These are phyloP conservation scores for Fusarium illudens DNA, from an alignment of 2,329 filamentous ascomycete genomes.

Conservation along the genomic window DNA sequence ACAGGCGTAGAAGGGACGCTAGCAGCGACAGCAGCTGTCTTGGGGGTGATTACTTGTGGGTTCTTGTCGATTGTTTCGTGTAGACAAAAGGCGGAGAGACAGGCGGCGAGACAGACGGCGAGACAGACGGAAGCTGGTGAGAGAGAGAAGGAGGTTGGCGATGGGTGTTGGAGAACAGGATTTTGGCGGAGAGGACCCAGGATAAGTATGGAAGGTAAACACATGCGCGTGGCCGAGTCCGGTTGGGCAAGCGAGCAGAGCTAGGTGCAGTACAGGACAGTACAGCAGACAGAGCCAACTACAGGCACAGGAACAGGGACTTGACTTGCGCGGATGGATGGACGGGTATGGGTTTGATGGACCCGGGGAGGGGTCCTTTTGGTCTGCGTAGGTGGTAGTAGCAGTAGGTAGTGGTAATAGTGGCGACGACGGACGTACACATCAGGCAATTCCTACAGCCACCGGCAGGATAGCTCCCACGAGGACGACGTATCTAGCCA, in stretches of 20 bases:
- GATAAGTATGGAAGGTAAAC: constrained; percentile 15
- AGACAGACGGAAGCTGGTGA: neutral
- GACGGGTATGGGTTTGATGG: constrained; percentile 21
- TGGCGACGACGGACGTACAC: constrained; percentile 19
- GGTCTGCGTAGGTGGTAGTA: neutral
- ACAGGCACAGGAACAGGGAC: neutral
- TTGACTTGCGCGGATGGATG: neutral
- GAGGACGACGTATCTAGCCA: neutral
- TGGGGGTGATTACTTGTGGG: constrained; percentile 4
- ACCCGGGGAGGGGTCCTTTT: constrained; percentile 16
- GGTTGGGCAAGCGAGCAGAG: constrained; percentile 25
- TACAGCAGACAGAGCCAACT: neutral
- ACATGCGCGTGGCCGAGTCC: constrained; percentile 35
- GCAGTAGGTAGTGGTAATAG: constrained; percentile 7
- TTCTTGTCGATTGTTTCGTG: constrained; percentile 7
- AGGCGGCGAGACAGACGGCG: neutral
- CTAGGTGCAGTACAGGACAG: neutral
- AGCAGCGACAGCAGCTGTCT: constrained; percentile 8
- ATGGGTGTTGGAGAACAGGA: neutral
- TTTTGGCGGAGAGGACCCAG: constrained; percentile 9
- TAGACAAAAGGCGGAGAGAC: neutral
- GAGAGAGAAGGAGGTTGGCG: constrained; percentile 11
- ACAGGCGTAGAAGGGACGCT: constrained; percentile 25
- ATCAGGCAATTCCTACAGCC: constrained; percentile 26
- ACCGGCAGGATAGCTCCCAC: constrained; percentile 10